A percentile compares a stretch with the other conserved stretches of the same genome.
phyloP scores from a whole-genome alignment of 768 basidiomycete species.

The Podaxis sp. region DNA sequence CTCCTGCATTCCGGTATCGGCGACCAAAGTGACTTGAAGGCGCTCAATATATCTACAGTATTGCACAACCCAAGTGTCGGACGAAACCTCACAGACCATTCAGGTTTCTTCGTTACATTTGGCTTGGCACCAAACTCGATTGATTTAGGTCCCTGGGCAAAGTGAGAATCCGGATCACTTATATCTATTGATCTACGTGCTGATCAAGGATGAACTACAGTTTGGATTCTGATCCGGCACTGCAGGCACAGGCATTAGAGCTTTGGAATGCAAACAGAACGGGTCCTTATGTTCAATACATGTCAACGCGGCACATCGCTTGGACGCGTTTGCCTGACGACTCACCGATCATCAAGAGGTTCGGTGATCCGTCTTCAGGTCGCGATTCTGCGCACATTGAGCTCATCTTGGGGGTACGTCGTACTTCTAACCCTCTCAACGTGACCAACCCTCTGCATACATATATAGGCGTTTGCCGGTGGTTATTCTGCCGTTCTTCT shows the following conservation, averaged over 20 bases:
- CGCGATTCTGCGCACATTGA: constrained; percentile 16
- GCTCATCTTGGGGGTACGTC: constrained; percentile 2
- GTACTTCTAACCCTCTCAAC: neutral
- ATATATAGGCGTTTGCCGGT: constrained; percentile 19
- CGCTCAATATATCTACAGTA: constrained; percentile 22
- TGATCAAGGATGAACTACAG: neutral
- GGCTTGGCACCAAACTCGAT: neutral
- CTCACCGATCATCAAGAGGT: neutral
- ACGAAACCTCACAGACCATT: constrained; percentile 28
- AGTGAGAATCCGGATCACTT: constrained; percentile 11
- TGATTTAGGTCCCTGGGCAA: constrained; percentile 11
- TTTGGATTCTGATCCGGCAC: neutral
- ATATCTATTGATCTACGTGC: neutral
- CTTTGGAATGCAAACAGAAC: constrained; percentile 17
- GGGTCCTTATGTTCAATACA: neutral
- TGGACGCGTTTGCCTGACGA: constrained; percentile 13
- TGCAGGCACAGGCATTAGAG: constrained; percentile 10
- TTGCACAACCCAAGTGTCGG: constrained; percentile 30
- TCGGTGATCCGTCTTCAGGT: constrained; percentile 15
- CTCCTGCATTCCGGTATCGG: constrained; percentile 22
- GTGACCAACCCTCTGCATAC: too few relatives aligned
- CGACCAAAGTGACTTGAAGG: constrained; percentile 14
- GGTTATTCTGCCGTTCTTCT: constrained; percentile 20
- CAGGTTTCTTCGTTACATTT: neutral
- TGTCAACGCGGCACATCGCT: constrained; percentile 9